Percentiles rank a stretch among this genome's conserved stretches.
These are phyloP conservation scores for Kwoniella bestiolae DNA, from an alignment of 768 basidiomycete species.

Conservation along the genomic window DNA sequence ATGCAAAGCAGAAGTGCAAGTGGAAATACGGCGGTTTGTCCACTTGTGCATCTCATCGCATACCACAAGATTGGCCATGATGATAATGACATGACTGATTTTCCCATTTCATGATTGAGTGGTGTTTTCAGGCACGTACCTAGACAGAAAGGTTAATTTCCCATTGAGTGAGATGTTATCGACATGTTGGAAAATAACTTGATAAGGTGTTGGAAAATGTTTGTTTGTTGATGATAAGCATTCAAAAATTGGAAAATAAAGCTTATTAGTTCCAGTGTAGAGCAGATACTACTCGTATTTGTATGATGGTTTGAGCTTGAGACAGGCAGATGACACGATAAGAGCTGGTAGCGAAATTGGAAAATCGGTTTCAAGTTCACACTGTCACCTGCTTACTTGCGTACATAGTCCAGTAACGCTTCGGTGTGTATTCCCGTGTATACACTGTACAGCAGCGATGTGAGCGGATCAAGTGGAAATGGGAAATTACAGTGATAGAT, in stretches of 20 bases:
- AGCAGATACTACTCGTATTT: no score
- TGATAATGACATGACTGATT: background rate
- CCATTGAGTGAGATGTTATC: background rate
- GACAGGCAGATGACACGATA: background rate
- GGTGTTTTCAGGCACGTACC: background rate
- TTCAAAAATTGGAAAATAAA: background rate
- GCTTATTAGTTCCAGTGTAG: no score
- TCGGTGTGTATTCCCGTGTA: background rate
- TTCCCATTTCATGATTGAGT: background rate
- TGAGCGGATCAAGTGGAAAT: background rate
- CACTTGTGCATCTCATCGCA: background rate
- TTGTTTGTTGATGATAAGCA: background rate
- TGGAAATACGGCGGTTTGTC: background rate
- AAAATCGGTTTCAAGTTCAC: background rate
- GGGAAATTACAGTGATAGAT: background rate
- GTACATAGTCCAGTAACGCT: background rate
- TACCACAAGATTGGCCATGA: background rate
- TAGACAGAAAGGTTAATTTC: constrained; percentile 6
- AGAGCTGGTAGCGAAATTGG: no score
- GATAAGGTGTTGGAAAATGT: constrained; percentile 9
- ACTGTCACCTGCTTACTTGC: background rate
- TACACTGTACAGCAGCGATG: background rate
- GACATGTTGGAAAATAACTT: constrained; percentile 9
- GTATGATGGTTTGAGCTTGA: background rate
- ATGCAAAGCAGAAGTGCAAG: background rate